A percentile compares a stretch with the other conserved stretches of the same genome.
These are phyloP conservation scores for Castanea sativa DNA, from an alignment of 306 rosid species.

Conservation along the genomic window DNA sequence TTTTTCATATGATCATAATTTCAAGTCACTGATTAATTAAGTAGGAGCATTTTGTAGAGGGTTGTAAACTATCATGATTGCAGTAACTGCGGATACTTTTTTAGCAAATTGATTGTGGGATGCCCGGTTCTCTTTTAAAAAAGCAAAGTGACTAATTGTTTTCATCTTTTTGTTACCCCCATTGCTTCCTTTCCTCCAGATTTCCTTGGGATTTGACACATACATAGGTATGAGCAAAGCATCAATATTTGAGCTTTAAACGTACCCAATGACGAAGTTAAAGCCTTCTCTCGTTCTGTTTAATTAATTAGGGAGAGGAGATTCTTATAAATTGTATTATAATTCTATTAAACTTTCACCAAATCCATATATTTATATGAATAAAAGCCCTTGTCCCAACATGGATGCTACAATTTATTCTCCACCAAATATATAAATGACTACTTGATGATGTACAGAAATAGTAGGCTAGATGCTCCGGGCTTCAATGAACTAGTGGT, in stretches of 20 bases:
- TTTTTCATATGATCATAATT: not conserved
- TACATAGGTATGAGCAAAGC: not conserved
- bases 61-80: not conserved
- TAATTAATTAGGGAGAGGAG: too few relatives aligned
- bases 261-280: too few relatives aligned
- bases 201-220: not conserved
- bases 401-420: too few relatives aligned
- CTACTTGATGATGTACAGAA: too few relatives aligned
- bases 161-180: not conserved
- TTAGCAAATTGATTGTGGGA: not conserved
- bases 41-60: not conserved
- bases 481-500: too few relatives aligned
- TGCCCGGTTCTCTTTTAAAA: not conserved
- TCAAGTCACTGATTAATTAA: not conserved
- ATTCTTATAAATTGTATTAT: too few relatives aligned
- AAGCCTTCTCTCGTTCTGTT: too few relatives aligned
- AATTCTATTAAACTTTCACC: too few relatives aligned
- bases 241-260: not conserved
- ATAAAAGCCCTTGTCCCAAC: too few relatives aligned
- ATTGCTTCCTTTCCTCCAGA: not conserved
- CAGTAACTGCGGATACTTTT: not conserved
- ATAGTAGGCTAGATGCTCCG: too few relatives aligned
- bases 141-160: not conserved
- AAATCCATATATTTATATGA: too few relatives aligned
- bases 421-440: too few relatives aligned